Conservation (phyloP, 169 alveolate species). For the Babesia ovis region DNA sequence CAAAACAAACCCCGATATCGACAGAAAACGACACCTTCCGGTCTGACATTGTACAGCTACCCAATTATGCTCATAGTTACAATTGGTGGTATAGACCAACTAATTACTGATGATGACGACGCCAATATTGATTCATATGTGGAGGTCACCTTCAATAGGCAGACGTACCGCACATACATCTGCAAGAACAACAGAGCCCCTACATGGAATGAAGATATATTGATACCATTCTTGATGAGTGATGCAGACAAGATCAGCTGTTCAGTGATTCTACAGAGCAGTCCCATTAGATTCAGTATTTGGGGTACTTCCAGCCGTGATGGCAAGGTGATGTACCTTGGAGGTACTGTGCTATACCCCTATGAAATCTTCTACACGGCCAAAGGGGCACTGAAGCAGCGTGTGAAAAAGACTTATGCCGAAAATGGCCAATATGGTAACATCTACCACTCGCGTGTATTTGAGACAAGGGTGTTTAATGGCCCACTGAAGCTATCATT, state of each 20-base stretch:
- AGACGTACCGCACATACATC: slow-evolving; percentile 63
- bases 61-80: slow-evolving; percentile 62
- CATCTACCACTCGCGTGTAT: slow-evolving; percentile 51
- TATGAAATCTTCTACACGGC: slow-evolving; percentile 72
- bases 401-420: slow-evolving; percentile 37
- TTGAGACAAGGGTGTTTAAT: slow-evolving; percentile 54
- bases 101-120: slow-evolving; percentile 62
- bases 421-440: slow-evolving; percentile 24
- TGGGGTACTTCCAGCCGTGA: slow-evolving; percentile 73
- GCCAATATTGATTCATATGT: slow-evolving; percentile 66
- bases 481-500: slow-evolving; percentile 34
- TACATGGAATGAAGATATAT: slow-evolving; percentile 67
- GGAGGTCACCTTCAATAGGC: slow-evolving; percentile 69
- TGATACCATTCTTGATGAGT: slow-evolving; percentile 63
- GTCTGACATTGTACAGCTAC: slow-evolving; percentile 32
- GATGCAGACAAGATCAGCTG: slow-evolving; percentile 48
- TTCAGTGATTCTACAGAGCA: slow-evolving; percentile 53
- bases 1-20: slow-evolving; percentile 71
- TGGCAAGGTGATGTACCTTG: slow-evolving; percentile 60
- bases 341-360: slow-evolving; percentile 61
- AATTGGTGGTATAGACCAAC: slow-evolving; percentile 67
- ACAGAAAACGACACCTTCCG: slow-evolving; percentile 43
- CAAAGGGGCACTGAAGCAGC: slow-evolving; percentile 53
- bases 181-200: slow-evolving; percentile 69
- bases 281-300: slow-evolving; percentile 68